phyloP scores from a whole-genome alignment of 805 yeast genomes.

The Peterozyma xylosa region DNA sequence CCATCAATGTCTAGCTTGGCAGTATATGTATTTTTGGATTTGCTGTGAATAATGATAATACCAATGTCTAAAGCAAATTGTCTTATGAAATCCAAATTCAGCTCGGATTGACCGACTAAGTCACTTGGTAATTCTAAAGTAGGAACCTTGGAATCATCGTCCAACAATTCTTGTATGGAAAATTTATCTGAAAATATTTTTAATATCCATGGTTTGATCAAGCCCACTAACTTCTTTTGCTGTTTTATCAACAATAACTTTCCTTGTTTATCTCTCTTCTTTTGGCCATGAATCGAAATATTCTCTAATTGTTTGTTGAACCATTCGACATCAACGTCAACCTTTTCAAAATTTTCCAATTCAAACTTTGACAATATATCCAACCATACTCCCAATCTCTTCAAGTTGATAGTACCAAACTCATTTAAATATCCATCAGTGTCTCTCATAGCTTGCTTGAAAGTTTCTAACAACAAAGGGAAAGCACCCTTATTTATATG shows the following conservation, averaged over 20 bases:
- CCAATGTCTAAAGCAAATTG: conserved; percentile 62
- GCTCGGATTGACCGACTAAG: conserved; percentile 31
- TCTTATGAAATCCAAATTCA: conserved; percentile 54
- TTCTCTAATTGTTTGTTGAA: conserved; percentile 79
- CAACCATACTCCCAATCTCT: conserved; percentile 69
- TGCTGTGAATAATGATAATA: conserved; percentile 57
- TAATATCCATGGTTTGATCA: conserved; percentile 42
- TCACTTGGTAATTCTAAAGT: conserved; percentile 38
- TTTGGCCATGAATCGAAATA: conserved; percentile 66
- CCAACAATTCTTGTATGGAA: conserved; percentile 22
- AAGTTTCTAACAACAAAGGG: conserved; percentile 83
- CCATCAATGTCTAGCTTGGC: conserved; percentile 70
- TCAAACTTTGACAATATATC: conserved; percentile 74
- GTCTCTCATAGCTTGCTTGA: conserved; percentile 68
- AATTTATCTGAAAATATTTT: conserved; percentile 22
- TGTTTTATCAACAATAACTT: conserved; percentile 58
- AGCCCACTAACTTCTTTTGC: conserved; percentile 68
- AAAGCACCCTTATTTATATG: conserved; percentile 94
- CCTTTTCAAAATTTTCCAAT: conserved; percentile 75
- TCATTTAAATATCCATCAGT: conserved; percentile 82
- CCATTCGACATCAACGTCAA: conserved; percentile 85
- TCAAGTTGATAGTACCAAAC: conserved; percentile 71
- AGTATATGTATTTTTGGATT: conserved; percentile 45
- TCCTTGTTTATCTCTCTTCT: conserved; percentile 58
- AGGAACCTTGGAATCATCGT: conserved; percentile 34